A percentile compares a stretch with the other conserved stretches of the same genome.
Conservation (phyloP, 148 eudicot genomes). For the Dysphania ambrosioides region DNA sequence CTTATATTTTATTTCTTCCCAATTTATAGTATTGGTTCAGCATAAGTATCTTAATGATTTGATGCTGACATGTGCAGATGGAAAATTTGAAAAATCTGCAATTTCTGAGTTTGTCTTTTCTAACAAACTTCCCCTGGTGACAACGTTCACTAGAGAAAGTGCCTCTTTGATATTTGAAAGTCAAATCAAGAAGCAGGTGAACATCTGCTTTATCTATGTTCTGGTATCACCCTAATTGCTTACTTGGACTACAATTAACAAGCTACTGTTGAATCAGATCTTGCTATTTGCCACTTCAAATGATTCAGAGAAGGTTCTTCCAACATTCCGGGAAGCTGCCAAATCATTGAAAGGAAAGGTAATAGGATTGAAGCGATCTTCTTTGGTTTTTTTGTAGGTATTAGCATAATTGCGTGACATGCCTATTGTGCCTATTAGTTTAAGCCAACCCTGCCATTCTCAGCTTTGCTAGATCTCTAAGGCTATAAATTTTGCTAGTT, state of each 20-base stretch:
- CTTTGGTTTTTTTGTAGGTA: not conserved
- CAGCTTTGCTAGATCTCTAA: not conserved
- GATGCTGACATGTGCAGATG: conserved; percentile 46
- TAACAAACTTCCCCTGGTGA: conserved; percentile 86
- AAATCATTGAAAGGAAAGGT: conserved; percentile 87
- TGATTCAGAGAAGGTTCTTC: conserved; percentile 58
- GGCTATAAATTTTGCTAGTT: not conserved
- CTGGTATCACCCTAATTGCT: not conserved
- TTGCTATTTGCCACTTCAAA: conserved; percentile 76
- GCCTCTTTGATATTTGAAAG: conserved; percentile 72
- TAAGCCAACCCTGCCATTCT: not conserved
- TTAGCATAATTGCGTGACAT: not conserved
- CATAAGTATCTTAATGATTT: conserved; percentile 7
- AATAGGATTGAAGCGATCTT: conserved; percentile 10
- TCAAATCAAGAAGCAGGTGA: conserved; percentile 82
- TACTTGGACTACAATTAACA: conserved; percentile 14
- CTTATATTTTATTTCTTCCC: not conserved
- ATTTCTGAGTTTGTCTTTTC: conserved; percentile 74
- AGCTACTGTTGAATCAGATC: conserved; percentile 39
- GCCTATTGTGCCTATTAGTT: not conserved
- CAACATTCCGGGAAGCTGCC: conserved; percentile 77
- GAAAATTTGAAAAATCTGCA: conserved; percentile 56
- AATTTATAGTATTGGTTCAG: conserved; percentile 2
- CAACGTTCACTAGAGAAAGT: conserved; percentile 70
- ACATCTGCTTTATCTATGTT: not conserved